These are phyloP conservation scores for Erigeron canadensis DNA, from an alignment of 129 eudicot species.

Conservation along the genomic window DNA sequence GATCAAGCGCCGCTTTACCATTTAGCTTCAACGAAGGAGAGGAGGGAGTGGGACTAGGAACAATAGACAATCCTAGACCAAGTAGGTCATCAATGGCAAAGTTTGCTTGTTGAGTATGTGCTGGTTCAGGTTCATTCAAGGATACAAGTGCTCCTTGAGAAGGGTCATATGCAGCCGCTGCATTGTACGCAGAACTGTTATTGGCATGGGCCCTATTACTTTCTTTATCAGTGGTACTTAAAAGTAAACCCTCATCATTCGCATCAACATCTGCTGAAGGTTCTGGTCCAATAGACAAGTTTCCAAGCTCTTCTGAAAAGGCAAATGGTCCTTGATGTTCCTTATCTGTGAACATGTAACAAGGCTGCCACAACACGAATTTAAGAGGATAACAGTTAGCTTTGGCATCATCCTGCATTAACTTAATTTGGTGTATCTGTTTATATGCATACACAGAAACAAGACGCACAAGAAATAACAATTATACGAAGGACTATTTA, in stretches of 20 bases:
- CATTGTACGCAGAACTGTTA: slow-evolving; percentile 39
- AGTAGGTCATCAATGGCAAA: slow-evolving; percentile 78
- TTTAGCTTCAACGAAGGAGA: slow-evolving; percentile 60
- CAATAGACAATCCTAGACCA: slow-evolving; percentile 59
- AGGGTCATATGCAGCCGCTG: slow-evolving; percentile 30
- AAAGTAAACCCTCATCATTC: slow-evolving; percentile 76
- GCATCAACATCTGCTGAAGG: slow-evolving; percentile 54
- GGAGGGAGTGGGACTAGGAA: slow-evolving; percentile 49
- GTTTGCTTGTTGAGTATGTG: slow-evolving; percentile 36
- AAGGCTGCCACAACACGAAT: slow-evolving; percentile 68
- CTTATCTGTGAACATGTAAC: slow-evolving; percentile 95
- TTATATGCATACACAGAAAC: slow-evolving; percentile 19
- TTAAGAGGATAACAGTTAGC: slow-evolving; percentile 5
- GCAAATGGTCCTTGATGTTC: slow-evolving; percentile 96
- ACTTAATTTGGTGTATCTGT: not conserved
- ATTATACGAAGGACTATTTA: not conserved
- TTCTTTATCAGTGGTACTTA: slow-evolving; percentile 76
- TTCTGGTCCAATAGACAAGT: slow-evolving; percentile 59
- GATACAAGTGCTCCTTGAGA: slow-evolving; percentile 65
- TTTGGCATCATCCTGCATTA: not conserved
- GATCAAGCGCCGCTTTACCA: slow-evolving; percentile 78
- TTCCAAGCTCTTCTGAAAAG: slow-evolving; percentile 78
- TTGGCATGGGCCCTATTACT: slow-evolving; percentile 39
- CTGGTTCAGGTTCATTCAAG: slow-evolving; percentile 33
- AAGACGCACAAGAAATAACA: not conserved